These are phyloP conservation scores for Claviceps sorghi DNA, from an alignment of 2,329 filamentous ascomycete genomes.

Conservation along the genomic window DNA sequence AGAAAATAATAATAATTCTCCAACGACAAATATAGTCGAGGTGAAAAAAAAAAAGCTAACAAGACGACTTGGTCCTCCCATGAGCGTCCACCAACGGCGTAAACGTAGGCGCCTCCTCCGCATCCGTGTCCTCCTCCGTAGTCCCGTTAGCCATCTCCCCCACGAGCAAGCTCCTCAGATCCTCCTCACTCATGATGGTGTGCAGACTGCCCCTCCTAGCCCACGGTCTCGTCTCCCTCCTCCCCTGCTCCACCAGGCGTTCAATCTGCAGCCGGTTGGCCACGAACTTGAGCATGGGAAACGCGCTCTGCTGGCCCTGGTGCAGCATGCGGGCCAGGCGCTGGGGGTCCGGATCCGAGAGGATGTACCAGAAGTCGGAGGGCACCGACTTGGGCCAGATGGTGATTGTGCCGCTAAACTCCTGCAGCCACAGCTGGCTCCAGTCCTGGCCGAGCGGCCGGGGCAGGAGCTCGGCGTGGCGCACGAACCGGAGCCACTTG, in stretches of 20 bases:
- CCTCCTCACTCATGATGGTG: conserved; percentile 46
- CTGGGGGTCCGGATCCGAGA: conserved; percentile 64
- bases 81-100: conserved; percentile 14
- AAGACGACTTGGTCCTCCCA: conserved; percentile 1
- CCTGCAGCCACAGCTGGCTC: conserved; percentile 91
- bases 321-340: conserved; percentile 79
- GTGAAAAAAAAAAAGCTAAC: neutral
- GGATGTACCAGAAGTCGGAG: conserved; percentile 73
- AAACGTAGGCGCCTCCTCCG: conserved; percentile 15
- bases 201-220: conserved; percentile 39
- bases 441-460: conserved; percentile 88
- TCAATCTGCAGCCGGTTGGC: conserved; percentile 78
- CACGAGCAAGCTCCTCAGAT: conserved; percentile 35
- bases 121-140: conserved; percentile 24
- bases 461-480: conserved; percentile 81
- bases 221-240: conserved; percentile 36
- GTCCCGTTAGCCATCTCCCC: conserved; percentile 21
- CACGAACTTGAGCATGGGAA: conserved; percentile 85
- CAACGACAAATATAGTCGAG: neutral
- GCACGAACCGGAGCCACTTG: conserved; percentile 93
- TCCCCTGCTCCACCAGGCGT: conserved; percentile 45
- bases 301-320: conserved; percentile 75
- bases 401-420: conserved; percentile 87
- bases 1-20: neutral
- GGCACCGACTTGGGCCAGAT: conserved; percentile 78